A percentile compares a stretch with the other conserved stretches of the same genome.
Conservation (phyloP, 1,284 basidiomycete species). For the Marasmius sp. region DNA sequence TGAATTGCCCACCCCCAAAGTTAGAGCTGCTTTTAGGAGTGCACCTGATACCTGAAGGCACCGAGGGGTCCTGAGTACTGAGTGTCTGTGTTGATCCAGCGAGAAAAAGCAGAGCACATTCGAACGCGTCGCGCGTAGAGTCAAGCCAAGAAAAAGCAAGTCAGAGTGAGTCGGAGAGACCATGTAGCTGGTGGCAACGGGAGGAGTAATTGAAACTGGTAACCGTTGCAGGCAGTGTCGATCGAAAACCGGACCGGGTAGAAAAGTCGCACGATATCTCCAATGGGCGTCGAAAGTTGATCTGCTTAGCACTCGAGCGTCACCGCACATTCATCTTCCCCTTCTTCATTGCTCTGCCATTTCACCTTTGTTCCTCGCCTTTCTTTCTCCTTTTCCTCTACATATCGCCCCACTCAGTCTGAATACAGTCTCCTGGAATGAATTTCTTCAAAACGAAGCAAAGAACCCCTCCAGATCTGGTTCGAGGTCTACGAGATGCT, state of each 20-base stretch:
- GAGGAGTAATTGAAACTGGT: neutral
- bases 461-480: conserved; percentile 82
- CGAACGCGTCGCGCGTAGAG: too few species aligned
- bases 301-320: neutral
- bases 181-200: too few species aligned
- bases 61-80: too few species aligned
- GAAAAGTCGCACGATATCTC: conserved; percentile 2
- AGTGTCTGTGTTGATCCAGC: too few species aligned
- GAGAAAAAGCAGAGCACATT: too few species aligned
- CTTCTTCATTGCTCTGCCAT: neutral
- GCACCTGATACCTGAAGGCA: too few species aligned
- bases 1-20: too few species aligned
- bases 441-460: conserved; percentile 95
- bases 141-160: too few species aligned
- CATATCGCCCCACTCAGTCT: neutral
- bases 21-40: too few species aligned
- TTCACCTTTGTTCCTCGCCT: neutral
- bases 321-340: neutral
- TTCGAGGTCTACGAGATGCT: conserved; percentile 77
- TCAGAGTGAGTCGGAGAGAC: too few species aligned
- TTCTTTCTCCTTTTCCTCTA: neutral
- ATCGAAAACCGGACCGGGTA: neutral
- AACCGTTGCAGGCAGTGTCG: neutral
- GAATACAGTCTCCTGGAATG: conserved; percentile 45
- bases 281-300: neutral